A percentile compares a stretch with the other conserved stretches of the same genome.
Conservation (phyloP, 306 rosid genomes). For the Alnus rubra region DNA sequence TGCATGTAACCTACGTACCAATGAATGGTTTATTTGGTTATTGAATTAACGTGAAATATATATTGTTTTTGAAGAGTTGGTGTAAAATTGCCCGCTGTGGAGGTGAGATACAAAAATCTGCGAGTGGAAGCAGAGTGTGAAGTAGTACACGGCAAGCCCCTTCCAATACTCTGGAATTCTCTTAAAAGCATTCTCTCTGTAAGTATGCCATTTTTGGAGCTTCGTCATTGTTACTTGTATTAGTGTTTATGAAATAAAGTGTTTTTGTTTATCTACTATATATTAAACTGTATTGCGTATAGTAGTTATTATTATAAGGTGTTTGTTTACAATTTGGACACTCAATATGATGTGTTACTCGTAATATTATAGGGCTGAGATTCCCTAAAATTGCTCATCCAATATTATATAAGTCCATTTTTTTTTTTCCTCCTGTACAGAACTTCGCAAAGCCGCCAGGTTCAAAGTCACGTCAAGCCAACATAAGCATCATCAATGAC, state of each 20-base stretch:
- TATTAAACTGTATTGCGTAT: too few species aligned
- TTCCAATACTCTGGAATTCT: slow-evolving; percentile 57
- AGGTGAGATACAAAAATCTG: slow-evolving; percentile 48
- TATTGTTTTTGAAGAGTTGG: slow-evolving; percentile 40
- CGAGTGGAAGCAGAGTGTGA: slow-evolving; percentile 45
- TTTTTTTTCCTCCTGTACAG: slow-evolving; percentile 7
- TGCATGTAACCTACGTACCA: too few species aligned
- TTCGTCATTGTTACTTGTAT: too few species aligned
- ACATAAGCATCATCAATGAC: slow-evolving; percentile 37
- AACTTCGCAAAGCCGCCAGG: slow-evolving; percentile 18
- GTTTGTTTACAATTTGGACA: too few species aligned
- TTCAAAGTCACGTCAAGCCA: slow-evolving; percentile 22
- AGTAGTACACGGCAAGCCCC: slow-evolving; percentile 48
- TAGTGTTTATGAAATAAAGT: neutral
- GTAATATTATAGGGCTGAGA: too few species aligned
- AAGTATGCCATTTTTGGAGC: slow-evolving; percentile 11
- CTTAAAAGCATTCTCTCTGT: slow-evolving; percentile 34
- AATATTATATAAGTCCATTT: neutral
- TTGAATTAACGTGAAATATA: slow-evolving; percentile 57
- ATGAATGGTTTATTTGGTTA: slow-evolving; percentile 35
- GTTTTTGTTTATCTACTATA: neutral
- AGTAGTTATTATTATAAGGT: too few species aligned
- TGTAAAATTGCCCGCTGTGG: slow-evolving; percentile 38
- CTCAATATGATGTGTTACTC: too few species aligned
- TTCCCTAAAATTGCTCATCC: too few species aligned